Percentiles rank a stretch among this genome's conserved stretches.
Evolutionary conservation across 1,284 basidiomycete genomes (phyloP).

Genomic region (Fistulina hepatica): DNA sequence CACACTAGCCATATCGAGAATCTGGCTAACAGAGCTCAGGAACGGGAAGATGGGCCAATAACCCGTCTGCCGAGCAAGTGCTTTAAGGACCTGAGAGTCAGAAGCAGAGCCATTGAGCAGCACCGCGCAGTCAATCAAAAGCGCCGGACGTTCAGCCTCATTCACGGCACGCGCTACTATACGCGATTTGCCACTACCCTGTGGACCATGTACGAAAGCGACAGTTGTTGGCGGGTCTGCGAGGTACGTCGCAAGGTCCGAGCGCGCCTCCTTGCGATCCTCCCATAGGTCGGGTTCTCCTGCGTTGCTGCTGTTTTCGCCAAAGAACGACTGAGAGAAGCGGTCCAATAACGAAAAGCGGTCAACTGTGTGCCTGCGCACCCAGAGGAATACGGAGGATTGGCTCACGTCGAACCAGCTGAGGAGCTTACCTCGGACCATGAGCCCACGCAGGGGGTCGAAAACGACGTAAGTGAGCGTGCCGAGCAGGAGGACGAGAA

Average conservation of each 20-base stretch:
- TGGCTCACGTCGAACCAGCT: conserved; percentile 75
- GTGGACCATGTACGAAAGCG: conserved; percentile 84
- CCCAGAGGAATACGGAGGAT: conserved; percentile 56
- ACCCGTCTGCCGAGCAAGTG: conserved; percentile 74
- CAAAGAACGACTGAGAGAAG: conserved; percentile 3
- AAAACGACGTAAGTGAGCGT: conserved; percentile 87
- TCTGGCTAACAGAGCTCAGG: conserved; percentile 72
- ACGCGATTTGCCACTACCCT: conserved; percentile 80
- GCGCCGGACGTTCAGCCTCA: conserved; percentile 35
- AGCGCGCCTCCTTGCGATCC: conserved; percentile 71
- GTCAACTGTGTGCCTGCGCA: conserved; percentile 46
- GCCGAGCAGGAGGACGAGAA: conserved; percentile 81
- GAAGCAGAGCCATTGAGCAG: conserved; percentile 58
- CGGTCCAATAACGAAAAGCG: conserved; percentile 30
- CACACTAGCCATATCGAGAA: conserved; percentile 88
- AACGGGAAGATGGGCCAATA: conserved; percentile 90
- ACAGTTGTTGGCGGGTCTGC: conserved; percentile 62
- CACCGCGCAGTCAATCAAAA: conserved; percentile 66
- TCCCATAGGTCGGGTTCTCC: conserved; percentile 56
- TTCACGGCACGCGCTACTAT: conserved; percentile 53
- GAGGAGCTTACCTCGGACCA: conserved; percentile 74
- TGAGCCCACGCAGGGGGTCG: conserved; percentile 81
- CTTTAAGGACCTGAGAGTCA: conserved; percentile 60
- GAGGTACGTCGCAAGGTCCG: conserved; percentile 59
- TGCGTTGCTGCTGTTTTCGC: conserved; percentile 10